A percentile compares a stretch with the other conserved stretches of the same genome.
phyloP scores from a whole-genome alignment of 2,329 filamentous ascomycete species.

The Neonectria sp. region DNA sequence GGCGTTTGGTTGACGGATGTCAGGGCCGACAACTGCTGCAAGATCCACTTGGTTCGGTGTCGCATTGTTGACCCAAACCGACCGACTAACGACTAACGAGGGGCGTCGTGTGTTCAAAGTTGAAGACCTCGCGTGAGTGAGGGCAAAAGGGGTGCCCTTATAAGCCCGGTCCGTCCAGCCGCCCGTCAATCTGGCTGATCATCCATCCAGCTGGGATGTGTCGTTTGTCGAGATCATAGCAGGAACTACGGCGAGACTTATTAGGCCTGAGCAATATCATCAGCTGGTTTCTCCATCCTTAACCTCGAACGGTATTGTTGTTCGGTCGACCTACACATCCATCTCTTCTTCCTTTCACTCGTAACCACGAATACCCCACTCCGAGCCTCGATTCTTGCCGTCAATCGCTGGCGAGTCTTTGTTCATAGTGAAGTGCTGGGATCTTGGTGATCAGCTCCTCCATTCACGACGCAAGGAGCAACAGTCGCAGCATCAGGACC shows the following conservation, averaged over 20 bases:
- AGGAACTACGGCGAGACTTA: slow-evolving; percentile 18
- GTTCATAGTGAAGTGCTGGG: slow-evolving; percentile 2
- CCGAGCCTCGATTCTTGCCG: neutral
- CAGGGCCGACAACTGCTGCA: slow-evolving; percentile 44
- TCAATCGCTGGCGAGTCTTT: neutral
- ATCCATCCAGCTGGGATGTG: slow-evolving; percentile 25
- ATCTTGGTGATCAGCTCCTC: slow-evolving; percentile 2
- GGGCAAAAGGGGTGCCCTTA: slow-evolving; percentile 29
- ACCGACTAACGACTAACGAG: slow-evolving; percentile 10
- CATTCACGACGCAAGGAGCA: neutral
- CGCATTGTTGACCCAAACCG: slow-evolving; percentile 26
- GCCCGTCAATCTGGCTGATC: slow-evolving; percentile 30
- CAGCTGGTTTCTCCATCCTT: slow-evolving; percentile 4
- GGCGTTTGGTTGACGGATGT: slow-evolving; percentile 44
- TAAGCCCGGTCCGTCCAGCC: slow-evolving; percentile 46
- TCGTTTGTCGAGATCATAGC: slow-evolving; percentile 36
- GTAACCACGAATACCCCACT: neutral
- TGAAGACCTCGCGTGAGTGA: slow-evolving; percentile 17
- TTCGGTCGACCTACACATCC: neutral
- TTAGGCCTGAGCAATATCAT: slow-evolving; percentile 26
- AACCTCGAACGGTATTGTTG: neutral
- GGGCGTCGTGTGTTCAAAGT: slow-evolving; percentile 10
- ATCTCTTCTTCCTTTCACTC: neutral
- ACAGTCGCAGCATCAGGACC: slow-evolving; percentile 3
- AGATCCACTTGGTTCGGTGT: slow-evolving; percentile 42